Evolutionary conservation across 2,329 filamentous ascomycete genomes (phyloP).

Genomic region (Orbilia ellipsospora): DNA sequence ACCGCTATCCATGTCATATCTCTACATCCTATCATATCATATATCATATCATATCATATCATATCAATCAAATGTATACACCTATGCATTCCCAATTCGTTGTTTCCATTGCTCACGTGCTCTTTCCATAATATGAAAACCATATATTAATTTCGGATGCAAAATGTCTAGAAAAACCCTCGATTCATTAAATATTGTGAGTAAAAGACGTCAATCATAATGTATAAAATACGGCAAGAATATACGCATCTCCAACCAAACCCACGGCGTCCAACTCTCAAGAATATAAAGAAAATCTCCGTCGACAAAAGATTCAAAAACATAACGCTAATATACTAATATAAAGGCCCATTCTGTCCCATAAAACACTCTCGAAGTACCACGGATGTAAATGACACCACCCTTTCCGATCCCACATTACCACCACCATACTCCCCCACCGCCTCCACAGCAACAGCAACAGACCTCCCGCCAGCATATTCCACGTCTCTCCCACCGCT

Average conservation of each 20-base stretch:
- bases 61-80: no score
- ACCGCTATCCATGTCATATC: no score
- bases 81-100: no score
- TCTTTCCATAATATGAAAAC: no score
- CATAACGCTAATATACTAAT: neutral
- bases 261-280: neutral
- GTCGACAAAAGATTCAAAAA: constrained; percentile 1
- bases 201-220: constrained; percentile 41
- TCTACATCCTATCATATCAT: no score
- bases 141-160: no score
- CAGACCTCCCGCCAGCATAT: constrained; percentile 34
- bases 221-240: neutral
- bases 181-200: constrained; percentile 57
- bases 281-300: constrained; percentile 30
- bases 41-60: no score
- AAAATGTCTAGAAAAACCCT: constrained; percentile 52
- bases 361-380: constrained; percentile 47
- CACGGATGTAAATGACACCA: neutral
- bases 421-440: constrained; percentile 36
- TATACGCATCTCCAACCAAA: neutral
- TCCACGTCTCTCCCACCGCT: constrained; percentile 3
- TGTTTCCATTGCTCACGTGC: no score
- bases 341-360: constrained; percentile 57
- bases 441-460: neutral
- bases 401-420: constrained; percentile 19